Evolutionary conservation across 2,329 filamentous ascomycete species (phyloP).

Genomic region (Ophiostoma fasciatum): DNA sequence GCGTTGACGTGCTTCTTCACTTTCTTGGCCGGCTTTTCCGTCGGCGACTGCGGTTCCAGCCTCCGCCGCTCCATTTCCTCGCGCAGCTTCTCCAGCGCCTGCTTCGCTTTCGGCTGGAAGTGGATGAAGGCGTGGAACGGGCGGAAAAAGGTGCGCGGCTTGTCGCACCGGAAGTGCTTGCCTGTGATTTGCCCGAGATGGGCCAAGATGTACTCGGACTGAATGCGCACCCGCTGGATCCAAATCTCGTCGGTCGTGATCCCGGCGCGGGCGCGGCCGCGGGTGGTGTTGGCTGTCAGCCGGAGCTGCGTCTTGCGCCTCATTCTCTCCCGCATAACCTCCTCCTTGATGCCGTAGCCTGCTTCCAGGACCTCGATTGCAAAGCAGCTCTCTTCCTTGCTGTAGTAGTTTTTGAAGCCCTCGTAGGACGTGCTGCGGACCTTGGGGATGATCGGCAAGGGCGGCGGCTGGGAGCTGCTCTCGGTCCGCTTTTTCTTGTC

Average conservation of each 20-base stretch:
- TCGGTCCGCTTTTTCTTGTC: background rate
- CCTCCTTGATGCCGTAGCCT: constrained; percentile 9
- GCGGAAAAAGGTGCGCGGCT: constrained; percentile 24
- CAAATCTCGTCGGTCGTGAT: constrained; percentile 7
- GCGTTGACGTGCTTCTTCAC: background rate
- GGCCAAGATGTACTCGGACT: constrained; percentile 25
- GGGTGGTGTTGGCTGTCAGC: background rate
- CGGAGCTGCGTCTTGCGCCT: background rate
- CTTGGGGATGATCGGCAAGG: constrained; percentile 23
- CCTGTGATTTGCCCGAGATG: constrained; percentile 15
- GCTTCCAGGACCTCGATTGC: constrained; percentile 23
- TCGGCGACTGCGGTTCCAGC: constrained; percentile 8
- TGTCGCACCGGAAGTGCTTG: constrained; percentile 17
- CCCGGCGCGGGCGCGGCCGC: background rate
- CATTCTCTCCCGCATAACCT: constrained; percentile 7
- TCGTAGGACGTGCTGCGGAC: constrained; percentile 22
- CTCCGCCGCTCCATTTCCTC: constrained; percentile 7
- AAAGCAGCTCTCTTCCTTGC: constrained; percentile 21
- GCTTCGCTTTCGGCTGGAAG: constrained; percentile 26
- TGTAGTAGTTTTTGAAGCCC: constrained; percentile 25
- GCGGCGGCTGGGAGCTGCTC: background rate
- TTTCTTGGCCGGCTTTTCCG: background rate
- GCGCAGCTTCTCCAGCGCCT: constrained; percentile 20
- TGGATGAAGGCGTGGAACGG: constrained; percentile 27
- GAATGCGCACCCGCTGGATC: constrained; percentile 24